Conservation (phyloP, 169 alveolate species). For the Hammondia hammondi region DNA sequence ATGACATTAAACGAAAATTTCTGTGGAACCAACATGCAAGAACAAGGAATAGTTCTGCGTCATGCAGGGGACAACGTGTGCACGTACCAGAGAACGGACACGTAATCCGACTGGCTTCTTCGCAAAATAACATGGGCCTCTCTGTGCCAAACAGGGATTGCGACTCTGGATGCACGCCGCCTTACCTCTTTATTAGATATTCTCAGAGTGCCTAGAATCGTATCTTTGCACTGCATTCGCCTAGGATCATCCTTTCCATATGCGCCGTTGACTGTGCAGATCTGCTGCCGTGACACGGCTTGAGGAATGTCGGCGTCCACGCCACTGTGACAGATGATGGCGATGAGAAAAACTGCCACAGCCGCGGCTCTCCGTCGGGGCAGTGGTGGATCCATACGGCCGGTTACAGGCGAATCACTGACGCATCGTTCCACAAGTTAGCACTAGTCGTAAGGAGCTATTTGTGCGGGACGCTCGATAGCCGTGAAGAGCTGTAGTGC, state of each 20-base stretch:
- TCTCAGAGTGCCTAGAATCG: background rate
- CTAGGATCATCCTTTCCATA: constrained; percentile 2
- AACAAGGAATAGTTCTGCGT: background rate
- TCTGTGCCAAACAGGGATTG: background rate
- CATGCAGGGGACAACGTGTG: no score
- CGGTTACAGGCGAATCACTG: background rate
- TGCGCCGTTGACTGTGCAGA: constrained; percentile 43
- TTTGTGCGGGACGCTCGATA: no score
- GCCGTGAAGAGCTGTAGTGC: no score
- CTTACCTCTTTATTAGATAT: constrained; percentile 28
- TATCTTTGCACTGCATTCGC: constrained; percentile 9
- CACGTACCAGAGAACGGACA: no score
- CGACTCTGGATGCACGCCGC: background rate
- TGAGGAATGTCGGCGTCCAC: background rate
- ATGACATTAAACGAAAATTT: constrained; percentile 24
- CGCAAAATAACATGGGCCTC: background rate
- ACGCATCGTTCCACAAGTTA: background rate
- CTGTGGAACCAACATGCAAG: background rate
- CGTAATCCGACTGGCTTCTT: background rate
- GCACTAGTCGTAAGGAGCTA: no score
- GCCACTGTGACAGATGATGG: background rate
- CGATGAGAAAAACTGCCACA: background rate
- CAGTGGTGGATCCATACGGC: background rate
- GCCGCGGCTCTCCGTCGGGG: background rate
- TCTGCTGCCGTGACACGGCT: background rate